Base-by-base conservation (phyloP, 2,329 filamentous ascomycete genomes). In the Sporothrix pseudoabietina region DNA sequence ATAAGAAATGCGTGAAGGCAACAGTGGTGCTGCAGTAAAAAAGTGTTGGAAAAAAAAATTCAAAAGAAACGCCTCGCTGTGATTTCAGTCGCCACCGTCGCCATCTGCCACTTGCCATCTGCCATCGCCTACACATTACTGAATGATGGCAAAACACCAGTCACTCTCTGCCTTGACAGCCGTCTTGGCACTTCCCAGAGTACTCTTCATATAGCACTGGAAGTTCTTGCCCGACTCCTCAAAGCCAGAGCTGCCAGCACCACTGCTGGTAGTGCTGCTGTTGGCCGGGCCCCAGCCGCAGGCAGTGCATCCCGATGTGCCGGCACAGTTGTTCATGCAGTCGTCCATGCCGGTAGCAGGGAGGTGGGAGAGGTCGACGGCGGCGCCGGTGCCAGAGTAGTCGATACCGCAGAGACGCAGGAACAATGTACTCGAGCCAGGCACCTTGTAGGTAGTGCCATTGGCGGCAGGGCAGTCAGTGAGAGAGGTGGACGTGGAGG, bases 381-480 rank as follows among this genome's bases (percentile, higher is more conserved):
- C 81, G n/a, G 78, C 77, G 22, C 75, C 77, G 1, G 73, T 74
- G n/a, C 81, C 80, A 74, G 78, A 81, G 76, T 83, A 85, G 77
- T 87, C 85, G 72, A 85, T 77, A 41, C 83, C 84, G 77, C 85
- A 86, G 22, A 83, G 71, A 7, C 83, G 84, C 30, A 82, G 75
- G 78, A 86, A 87, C 9, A 74, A 77, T 74, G 82, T 83, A 8
- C 80, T 77, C 3, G 82, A 83, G 9, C 80, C 80, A 0, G 83
- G 81, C 0, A 84, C 83, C 32, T 78, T 71, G 76, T 83, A 86
- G n/a, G 80, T 76, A 1, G 84, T 85, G 71, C 83, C 82, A 76
- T 85, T 85, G 16, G 82, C 80, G 0, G 79, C 79, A 0, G 84
- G 84, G 71, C 84, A 86, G 65, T 81, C 79, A 1, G 80, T 77